These are phyloP conservation scores for Garcia nutans DNA, from an alignment of 345 rosid genomes.

Conservation along the genomic window DNA sequence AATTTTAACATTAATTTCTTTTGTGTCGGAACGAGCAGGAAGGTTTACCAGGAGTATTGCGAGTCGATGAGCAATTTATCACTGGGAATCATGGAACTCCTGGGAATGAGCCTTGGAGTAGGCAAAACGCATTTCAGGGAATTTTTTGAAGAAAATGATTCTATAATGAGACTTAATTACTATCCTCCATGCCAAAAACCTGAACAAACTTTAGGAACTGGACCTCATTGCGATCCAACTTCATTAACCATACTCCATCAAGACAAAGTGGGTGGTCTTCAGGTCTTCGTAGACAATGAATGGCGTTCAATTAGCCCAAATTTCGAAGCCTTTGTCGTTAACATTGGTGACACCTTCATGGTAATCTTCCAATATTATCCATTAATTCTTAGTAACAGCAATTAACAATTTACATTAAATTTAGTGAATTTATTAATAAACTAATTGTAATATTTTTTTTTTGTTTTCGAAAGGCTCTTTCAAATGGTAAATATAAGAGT, in stretches of 20 bases:
- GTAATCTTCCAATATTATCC: constrained; percentile 33
- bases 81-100: constrained; percentile 82
- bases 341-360: constrained; percentile 99
- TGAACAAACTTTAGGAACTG: constrained; percentile 89
- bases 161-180: constrained; percentile 95
- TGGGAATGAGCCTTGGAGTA: constrained; percentile 75
- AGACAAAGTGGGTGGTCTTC: constrained; percentile 91
- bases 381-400: too few species aligned
- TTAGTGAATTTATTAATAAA: background rate
- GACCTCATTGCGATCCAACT: constrained; percentile 99
- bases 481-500: constrained; percentile 84
- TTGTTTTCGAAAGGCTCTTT: constrained; percentile 72
- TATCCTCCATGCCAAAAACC: constrained; percentile 97
- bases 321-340: constrained; percentile 79
- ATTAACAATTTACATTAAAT: too few species aligned
- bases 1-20: too few species aligned
- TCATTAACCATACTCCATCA: constrained; percentile 98
- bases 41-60: constrained; percentile 74
- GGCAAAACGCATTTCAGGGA: constrained; percentile 53
- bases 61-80: constrained; percentile 86
- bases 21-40: constrained; percentile 32
- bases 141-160: constrained; percentile 78
- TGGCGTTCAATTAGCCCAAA: constrained; percentile 80
- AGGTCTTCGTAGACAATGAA: constrained; percentile 79
- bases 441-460: background rate